Evolutionary conservation across 1,284 basidiomycete species (phyloP).

Genomic region (Moesziomyces aphidis): DNA sequence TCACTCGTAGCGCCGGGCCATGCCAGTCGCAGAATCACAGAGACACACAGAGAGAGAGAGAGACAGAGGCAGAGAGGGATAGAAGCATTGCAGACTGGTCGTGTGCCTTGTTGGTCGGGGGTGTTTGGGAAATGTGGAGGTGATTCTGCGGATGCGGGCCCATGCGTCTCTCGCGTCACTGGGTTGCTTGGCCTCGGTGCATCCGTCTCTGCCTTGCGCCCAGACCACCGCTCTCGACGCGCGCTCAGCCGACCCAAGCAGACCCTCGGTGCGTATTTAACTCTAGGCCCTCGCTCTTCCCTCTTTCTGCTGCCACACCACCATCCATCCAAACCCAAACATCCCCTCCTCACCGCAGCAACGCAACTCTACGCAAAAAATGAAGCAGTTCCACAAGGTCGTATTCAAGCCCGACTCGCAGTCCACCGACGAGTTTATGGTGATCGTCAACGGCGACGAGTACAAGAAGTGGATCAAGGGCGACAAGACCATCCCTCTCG

Average conservation of each 20-base stretch:
- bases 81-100: no score
- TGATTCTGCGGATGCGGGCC: no score
- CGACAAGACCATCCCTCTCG: slow-evolving; percentile 68
- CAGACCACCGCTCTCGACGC: not conserved
- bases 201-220: not conserved
- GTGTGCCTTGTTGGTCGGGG: no score
- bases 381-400: slow-evolving; percentile 59
- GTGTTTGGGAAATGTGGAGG: no score
- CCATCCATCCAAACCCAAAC: not conserved
- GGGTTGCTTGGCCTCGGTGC: not conserved
- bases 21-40: no score
- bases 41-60: no score
- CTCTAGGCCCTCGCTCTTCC: not conserved
- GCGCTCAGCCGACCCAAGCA: not conserved
- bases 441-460: slow-evolving; percentile 66
- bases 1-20: no score
- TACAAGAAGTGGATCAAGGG: slow-evolving; percentile 68
- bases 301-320: not conserved
- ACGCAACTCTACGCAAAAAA: slow-evolving; percentile 5
- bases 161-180: slow-evolving; percentile 7
- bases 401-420: slow-evolving; percentile 67
- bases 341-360: not conserved
- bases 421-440: slow-evolving; percentile 68
- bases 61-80: no score
- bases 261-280: not conserved